These are phyloP conservation scores for Apiotrichum akiyoshidainum DNA, from an alignment of 1,284 basidiomycete genomes.

Conservation along the genomic window DNA sequence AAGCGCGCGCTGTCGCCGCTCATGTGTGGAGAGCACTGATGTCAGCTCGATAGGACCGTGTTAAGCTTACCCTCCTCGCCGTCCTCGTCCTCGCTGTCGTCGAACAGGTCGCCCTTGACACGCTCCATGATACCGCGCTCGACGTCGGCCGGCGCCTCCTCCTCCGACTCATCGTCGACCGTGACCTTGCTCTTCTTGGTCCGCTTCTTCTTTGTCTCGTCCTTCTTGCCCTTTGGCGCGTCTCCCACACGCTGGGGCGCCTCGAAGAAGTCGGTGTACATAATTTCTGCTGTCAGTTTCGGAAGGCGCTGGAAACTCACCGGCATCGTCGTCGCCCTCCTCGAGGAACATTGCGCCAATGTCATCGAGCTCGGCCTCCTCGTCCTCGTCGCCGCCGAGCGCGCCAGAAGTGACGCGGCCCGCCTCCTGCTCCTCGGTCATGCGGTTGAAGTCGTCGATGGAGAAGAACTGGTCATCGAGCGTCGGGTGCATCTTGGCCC, in stretches of 20 bases:
- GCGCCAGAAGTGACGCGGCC: conserved; percentile 61
- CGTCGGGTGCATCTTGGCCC: conserved; percentile 53
- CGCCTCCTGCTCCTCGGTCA: conserved; percentile 77
- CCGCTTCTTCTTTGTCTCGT: conserved; percentile 44
- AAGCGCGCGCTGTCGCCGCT: conserved; percentile 54
- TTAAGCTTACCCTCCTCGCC: conserved; percentile 37
- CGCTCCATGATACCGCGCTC: conserved; percentile 52
- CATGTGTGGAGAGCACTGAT: conserved; percentile 53
- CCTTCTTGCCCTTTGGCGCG: conserved; percentile 28
- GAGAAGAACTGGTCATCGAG: conserved; percentile 95
- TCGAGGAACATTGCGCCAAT: conserved; percentile 40
- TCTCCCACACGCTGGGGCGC: conserved; percentile 41
- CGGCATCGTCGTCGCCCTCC: conserved; percentile 48
- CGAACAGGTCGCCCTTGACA: conserved; percentile 57
- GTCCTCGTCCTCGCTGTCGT: conserved; percentile 54
- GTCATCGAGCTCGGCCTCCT: conserved; percentile 56
- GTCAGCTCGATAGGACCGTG: not conserved
- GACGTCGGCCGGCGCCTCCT: conserved; percentile 36
- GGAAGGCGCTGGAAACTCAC: conserved; percentile 23
- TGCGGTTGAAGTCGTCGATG: conserved; percentile 80
- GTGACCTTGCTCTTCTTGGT: conserved; percentile 45
- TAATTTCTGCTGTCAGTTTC: conserved; percentile 37
- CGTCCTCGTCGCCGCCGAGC: conserved; percentile 55
- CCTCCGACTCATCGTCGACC: conserved; percentile 29
- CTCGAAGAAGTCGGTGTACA: conserved; percentile 62